Conservation (phyloP, 2,329 filamentous ascomycete genomes). For the Bipolaris oryzae region DNA sequence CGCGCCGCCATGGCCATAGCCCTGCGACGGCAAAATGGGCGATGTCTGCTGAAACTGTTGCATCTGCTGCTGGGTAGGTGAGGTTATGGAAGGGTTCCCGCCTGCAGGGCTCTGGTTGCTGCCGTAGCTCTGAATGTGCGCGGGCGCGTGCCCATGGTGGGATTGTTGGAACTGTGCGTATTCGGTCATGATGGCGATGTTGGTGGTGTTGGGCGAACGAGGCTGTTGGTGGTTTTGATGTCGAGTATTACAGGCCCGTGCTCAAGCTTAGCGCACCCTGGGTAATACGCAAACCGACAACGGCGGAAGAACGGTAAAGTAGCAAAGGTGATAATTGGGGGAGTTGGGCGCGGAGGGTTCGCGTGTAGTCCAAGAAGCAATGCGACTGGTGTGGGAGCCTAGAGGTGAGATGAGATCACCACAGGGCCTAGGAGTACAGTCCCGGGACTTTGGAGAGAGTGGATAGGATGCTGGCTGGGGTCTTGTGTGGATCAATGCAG, state of each 20-base stretch:
- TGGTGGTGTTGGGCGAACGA: conserved; percentile 26
- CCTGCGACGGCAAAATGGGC: conserved; percentile 79
- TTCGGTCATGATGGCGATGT: conserved; percentile 51
- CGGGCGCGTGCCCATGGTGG: conserved; percentile 52
- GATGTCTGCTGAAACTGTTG: conserved; percentile 69
- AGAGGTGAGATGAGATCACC: conserved; percentile 40
- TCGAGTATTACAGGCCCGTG: too few species aligned
- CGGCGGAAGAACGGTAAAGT: conserved; percentile 23
- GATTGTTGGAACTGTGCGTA: conserved; percentile 57
- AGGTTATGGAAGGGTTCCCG: conserved; percentile 64
- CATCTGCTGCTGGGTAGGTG: conserved; percentile 66
- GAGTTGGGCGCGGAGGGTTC: conserved; percentile 2
- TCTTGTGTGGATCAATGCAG: conserved; percentile 6
- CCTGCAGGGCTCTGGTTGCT: conserved; percentile 45
- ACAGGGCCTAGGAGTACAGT: conserved; percentile 30
- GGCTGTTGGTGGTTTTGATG: conserved; percentile 5
- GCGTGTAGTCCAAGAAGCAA: conserved; percentile 31
- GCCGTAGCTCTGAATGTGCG: conserved; percentile 49
- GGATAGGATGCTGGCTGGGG: conserved; percentile 2
- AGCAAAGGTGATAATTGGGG: background rate
- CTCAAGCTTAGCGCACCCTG: too few species aligned
- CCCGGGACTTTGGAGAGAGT: conserved; percentile 30
- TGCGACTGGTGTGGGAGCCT: conserved; percentile 45
- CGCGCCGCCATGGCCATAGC: conserved; percentile 67
- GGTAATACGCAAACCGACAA: conserved; percentile 10